Evolutionary conservation across 176 grass and related monocot genomes (phyloP).

Genomic region (Ensete glaucum): DNA sequence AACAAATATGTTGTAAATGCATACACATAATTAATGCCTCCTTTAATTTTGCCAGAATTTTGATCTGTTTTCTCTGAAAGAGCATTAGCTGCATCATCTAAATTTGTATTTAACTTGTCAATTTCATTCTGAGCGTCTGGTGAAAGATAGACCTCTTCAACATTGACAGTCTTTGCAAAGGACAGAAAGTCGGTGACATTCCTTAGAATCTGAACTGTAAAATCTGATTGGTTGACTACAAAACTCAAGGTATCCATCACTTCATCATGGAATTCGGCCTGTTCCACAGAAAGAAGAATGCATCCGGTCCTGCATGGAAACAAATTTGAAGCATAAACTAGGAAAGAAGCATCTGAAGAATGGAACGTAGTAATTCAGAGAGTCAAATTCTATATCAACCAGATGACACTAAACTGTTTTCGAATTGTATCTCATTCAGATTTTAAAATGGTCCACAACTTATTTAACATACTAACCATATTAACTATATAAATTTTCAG

Average conservation of each 20-base stretch:
- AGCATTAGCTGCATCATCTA: constrained; percentile 59
- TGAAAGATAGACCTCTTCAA: constrained; percentile 73
- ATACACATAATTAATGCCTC: constrained; percentile 56
- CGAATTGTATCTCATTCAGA: neutral
- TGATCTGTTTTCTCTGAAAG: constrained; percentile 67
- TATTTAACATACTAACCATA: no score
- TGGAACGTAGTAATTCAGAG: neutral
- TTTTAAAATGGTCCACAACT: neutral
- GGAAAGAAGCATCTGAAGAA: neutral
- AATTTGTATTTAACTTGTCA: constrained; percentile 60
- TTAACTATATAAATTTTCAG: no score
- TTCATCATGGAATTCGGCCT: constrained; percentile 53
- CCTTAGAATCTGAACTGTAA: constrained; percentile 71
- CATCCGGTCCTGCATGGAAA: constrained; percentile 49
- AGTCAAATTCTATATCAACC: neutral
- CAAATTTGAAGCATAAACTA: neutral
- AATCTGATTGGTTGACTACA: constrained; percentile 95
- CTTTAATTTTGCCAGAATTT: constrained; percentile 65
- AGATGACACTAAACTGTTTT: no score
- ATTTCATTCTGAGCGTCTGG: constrained; percentile 66
- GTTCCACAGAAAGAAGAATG: constrained; percentile 51
- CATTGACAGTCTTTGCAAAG: constrained; percentile 63
- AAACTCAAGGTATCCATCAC: constrained; percentile 55
- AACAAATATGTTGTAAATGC: constrained; percentile 14
- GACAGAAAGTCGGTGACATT: constrained; percentile 90